Evolutionary conservation across 1,284 basidiomycete genomes (phyloP).

Genomic region (Leccinum fallax): DNA sequence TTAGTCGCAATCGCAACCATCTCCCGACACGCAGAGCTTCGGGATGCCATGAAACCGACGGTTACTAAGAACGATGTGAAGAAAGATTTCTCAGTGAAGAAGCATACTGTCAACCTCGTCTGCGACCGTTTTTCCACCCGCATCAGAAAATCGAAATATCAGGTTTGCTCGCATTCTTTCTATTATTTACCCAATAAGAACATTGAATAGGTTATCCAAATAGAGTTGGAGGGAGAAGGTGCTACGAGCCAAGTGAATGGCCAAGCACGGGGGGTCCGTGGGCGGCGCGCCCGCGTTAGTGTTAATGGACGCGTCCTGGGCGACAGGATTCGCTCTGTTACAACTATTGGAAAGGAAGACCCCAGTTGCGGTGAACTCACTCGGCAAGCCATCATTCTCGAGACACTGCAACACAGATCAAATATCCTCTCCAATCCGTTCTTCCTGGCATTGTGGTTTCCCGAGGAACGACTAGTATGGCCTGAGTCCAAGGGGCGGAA

Average conservation of each 20-base stretch:
- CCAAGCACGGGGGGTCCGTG: background rate
- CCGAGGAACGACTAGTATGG: conserved; percentile 17
- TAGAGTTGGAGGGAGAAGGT: conserved; percentile 16
- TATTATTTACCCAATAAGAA: background rate
- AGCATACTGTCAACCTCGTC: conserved; percentile 34
- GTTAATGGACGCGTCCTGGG: background rate
- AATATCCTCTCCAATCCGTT: conserved; percentile 45
- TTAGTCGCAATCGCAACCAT: conserved; percentile 41
- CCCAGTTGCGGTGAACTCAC: conserved; percentile 44
- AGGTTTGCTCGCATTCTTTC: conserved; percentile 31
- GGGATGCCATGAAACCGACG: conserved; percentile 42
- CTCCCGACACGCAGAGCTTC: conserved; percentile 42
- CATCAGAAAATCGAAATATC: conserved; percentile 33
- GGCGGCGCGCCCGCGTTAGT: background rate
- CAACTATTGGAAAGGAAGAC: conserved; percentile 46
- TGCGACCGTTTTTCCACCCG: conserved; percentile 47
- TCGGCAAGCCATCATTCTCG: conserved; percentile 39
- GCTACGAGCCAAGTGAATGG: background rate
- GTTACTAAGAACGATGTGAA: conserved; percentile 46
- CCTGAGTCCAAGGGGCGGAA: background rate
- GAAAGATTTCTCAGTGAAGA: conserved; percentile 24
- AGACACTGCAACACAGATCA: conserved; percentile 37
- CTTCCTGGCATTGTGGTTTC: conserved; percentile 47
- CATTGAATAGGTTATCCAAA: conserved; percentile 20
- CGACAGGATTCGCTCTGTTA: conserved; percentile 3